phyloP scores from a whole-genome alignment of 768 basidiomycete genomes.

The Leccinum pellstonianum region DNA sequence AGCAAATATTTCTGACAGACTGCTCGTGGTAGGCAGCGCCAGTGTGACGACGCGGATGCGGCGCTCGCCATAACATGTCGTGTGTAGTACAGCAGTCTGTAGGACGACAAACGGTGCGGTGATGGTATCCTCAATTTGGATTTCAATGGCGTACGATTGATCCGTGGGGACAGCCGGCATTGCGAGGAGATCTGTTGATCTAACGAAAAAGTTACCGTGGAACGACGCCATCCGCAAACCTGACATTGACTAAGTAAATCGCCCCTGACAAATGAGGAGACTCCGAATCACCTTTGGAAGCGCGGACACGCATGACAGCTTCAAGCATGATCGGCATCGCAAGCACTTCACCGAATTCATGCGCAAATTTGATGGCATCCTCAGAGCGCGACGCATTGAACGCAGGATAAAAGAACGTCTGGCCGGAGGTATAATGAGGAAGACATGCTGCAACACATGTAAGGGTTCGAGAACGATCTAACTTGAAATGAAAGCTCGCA shows the following conservation, averaged over 20 bases:
- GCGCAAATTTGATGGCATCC: slow-evolving; percentile 97
- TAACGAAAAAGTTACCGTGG: slow-evolving; percentile 98
- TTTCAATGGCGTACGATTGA: slow-evolving; percentile 93
- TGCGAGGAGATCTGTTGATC: slow-evolving; percentile 93
- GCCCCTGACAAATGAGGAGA: background rate
- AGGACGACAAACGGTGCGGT: slow-evolving; percentile 89
- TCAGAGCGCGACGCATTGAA: slow-evolving; percentile 94
- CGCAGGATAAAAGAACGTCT: slow-evolving; percentile 97
- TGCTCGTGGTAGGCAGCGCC: slow-evolving; percentile 85
- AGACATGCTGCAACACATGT: slow-evolving; percentile 61
- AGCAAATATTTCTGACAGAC: slow-evolving; percentile 84
- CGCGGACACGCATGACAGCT: slow-evolving; percentile 96
- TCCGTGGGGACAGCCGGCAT: slow-evolving; percentile 97
- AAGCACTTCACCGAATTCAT: slow-evolving; percentile 91
- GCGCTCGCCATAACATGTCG: slow-evolving; percentile 90
- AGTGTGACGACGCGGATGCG: slow-evolving; percentile 89
- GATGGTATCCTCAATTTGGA: slow-evolving; percentile 93
- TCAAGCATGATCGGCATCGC: slow-evolving; percentile 95
- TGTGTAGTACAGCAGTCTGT: slow-evolving; percentile 93
- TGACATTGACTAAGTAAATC: slow-evolving; percentile 24
- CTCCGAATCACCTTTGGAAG: slow-evolving; percentile 73
- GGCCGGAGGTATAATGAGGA: slow-evolving; percentile 96
- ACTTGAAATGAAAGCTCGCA: slow-evolving; percentile 27
- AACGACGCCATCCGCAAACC: slow-evolving; percentile 95
- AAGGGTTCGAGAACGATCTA: background rate